Evolutionary conservation across 202 grass and related monocot species (phyloP).

Genomic region (Setaria italica): DNA sequence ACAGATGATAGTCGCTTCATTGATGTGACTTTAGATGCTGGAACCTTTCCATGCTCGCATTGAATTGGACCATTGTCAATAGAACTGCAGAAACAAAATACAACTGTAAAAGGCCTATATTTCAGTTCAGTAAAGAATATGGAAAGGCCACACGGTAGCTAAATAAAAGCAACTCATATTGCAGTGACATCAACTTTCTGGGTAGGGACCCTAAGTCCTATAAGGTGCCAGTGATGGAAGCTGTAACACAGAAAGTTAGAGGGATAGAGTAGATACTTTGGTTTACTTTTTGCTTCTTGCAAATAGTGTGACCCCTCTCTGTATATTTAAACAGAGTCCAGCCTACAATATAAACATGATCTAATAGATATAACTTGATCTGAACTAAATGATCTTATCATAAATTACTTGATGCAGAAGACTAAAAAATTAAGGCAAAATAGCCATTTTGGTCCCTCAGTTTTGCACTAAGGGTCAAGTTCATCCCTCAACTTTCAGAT

Average conservation of each 20-base stretch:
- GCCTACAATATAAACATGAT: no score
- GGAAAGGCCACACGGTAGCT: neutral
- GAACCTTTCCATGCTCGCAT: slow-evolving; percentile 88
- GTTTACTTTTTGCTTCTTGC: neutral
- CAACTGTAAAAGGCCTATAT: slow-evolving; percentile 35
- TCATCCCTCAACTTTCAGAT: no score
- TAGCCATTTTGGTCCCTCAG: no score
- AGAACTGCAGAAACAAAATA: slow-evolving; percentile 58
- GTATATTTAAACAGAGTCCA: neutral
- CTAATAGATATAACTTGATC: slow-evolving; percentile 1
- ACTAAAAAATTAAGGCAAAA: neutral
- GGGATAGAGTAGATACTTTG: neutral
- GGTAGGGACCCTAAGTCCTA: neutral
- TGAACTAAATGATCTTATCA: neutral
- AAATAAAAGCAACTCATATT: slow-evolving; percentile 28
- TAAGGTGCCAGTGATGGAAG: no score
- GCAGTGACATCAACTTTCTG: neutral
- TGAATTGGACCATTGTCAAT: slow-evolving; percentile 88
- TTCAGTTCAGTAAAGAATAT: slow-evolving; percentile 34
- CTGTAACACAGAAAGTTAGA: neutral
- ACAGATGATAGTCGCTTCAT: slow-evolving; percentile 84
- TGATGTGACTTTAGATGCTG: slow-evolving; percentile 76
- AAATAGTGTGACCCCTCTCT: neutral
- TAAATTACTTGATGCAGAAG: neutral
- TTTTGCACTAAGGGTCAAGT: no score